Base-by-base conservation (phyloP, 306 rosid species). In the Hippophae rhamnoides region DNA sequence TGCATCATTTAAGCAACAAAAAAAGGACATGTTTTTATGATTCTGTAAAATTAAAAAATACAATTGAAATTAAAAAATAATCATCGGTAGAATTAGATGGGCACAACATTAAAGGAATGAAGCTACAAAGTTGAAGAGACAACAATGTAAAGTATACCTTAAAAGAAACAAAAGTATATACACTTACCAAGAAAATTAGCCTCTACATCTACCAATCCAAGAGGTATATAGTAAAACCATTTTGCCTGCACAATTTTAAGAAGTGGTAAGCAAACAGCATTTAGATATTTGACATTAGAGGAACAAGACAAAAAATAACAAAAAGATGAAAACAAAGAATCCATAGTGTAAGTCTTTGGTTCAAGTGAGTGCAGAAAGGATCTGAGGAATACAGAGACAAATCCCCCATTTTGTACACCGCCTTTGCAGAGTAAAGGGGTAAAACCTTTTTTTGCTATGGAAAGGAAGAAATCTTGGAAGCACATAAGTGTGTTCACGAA, bases 161-260 rank as follows among this genome's bases (percentile, higher is more conserved):
- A 31, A 31, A n/a, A n/a, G 26, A 27, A 8, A 45, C 10, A 25
- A 0, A 43, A n/a, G 54, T 23, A 14, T 23, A 41, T 50, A 38
- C 6, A 62, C 80, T 62, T 66, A 92, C 99, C 96, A 50, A 92
- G 86, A 81, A 85, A 92, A 78, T 92, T 92, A 69, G 86, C 99
- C 74, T 92, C 99, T 47, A 89, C 97, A 72, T 89, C 97, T 51
- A 89, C 84, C 82, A 89, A 58, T 69, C 93, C 97, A 58, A 89
- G 93, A 72, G 78, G 68, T 31, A 82, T 52, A 72, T 89, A 89
- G 69, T 76, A 84, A 70, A 79, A 89, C 95, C 95, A 89, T 78
- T 86, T 89, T 58, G 93, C 92, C 97, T 86, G 92, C 70, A 69
- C 52, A 53, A 65, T 52, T 54, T 74, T 18, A 9, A 55, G 74